Conservation (phyloP, 441 rosid species). For the Erodium trifolium region DNA sequence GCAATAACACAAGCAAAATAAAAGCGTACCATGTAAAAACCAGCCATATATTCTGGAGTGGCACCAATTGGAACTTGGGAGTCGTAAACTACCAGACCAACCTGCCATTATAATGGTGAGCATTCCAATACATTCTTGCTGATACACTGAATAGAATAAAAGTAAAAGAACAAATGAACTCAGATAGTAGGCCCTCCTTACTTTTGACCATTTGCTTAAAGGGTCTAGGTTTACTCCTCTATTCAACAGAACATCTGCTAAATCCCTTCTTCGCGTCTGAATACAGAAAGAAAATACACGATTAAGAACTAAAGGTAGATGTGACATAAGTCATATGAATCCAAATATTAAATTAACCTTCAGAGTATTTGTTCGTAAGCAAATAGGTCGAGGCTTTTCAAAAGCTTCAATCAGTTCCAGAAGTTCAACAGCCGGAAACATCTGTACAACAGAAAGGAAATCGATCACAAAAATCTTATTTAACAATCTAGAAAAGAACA, state of each 20-base stretch:
- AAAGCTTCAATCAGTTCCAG: constrained; percentile 79
- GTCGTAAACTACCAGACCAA: constrained; percentile 82
- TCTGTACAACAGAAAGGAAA: constrained; percentile 35
- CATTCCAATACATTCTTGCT: constrained; percentile 7
- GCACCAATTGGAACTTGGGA: constrained; percentile 97
- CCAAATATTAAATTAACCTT: constrained; percentile 39
- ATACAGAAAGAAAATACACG: constrained; percentile 8
- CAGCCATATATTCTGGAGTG: constrained; percentile 95
- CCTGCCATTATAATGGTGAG: constrained; percentile 33
- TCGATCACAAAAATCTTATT: not conserved
- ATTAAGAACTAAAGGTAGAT: constrained; percentile 1
- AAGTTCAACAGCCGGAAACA: constrained; percentile 91
- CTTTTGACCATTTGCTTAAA: constrained; percentile 95
- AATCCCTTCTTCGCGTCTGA: constrained; percentile 81
- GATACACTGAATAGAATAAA: constrained; percentile 5
- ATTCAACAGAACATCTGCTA: constrained; percentile 87
- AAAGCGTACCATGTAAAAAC: constrained; percentile 60
- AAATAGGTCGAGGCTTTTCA: constrained; percentile 87
- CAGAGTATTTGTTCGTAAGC: constrained; percentile 81
- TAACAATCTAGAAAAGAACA: not conserved
- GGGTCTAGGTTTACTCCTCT: constrained; percentile 94
- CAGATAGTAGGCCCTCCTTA: constrained; percentile 26
- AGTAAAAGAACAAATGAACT: not conserved
- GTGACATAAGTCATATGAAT: constrained; percentile 4
- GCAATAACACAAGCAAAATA: constrained; percentile 7